Conservation (phyloP, 345 rosid species). For the Citrus australasica region DNA sequence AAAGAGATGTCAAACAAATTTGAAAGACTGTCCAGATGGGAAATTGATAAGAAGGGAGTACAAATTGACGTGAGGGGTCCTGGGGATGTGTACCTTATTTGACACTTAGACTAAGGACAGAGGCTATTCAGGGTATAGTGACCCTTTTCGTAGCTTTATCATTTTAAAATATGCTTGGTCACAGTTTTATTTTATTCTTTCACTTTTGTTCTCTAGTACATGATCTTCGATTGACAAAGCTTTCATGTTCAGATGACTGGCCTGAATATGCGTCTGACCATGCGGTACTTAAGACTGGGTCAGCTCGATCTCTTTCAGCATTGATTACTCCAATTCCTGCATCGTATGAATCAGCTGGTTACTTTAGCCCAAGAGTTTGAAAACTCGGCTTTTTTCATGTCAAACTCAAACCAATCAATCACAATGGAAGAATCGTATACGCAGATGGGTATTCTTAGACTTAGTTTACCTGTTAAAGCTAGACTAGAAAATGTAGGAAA, state of each 20-base stretch:
- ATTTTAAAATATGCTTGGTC: not conserved
- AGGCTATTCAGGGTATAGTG: conserved; percentile 67
- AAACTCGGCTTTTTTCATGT: conserved; percentile 38
- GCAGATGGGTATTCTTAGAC: not conserved
- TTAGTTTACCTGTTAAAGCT: not conserved
- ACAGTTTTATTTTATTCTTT: no score
- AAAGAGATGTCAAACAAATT: no score
- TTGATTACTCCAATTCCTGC: conserved; percentile 59
- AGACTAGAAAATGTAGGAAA: not conserved
- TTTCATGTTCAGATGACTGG: conserved; percentile 58
- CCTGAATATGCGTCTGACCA: conserved; percentile 63
- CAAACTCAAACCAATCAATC: conserved; percentile 54
- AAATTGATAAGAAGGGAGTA: no score
- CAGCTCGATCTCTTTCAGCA: conserved; percentile 31
- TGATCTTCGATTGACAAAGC: not conserved
- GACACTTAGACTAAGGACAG: conserved; percentile 53
- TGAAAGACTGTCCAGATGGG: no score
- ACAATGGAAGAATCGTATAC: conserved; percentile 42
- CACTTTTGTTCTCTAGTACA: not conserved
- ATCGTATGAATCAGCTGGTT: not conserved
- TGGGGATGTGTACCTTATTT: conserved; percentile 53
- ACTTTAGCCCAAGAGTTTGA: conserved; percentile 21
- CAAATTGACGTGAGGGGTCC: conserved; percentile 30
- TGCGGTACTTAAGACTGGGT: conserved; percentile 60
- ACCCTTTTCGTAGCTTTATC: not conserved